phyloP scores from a whole-genome alignment of 345 rosid genomes.

The Eucalyptus decipiens region DNA sequence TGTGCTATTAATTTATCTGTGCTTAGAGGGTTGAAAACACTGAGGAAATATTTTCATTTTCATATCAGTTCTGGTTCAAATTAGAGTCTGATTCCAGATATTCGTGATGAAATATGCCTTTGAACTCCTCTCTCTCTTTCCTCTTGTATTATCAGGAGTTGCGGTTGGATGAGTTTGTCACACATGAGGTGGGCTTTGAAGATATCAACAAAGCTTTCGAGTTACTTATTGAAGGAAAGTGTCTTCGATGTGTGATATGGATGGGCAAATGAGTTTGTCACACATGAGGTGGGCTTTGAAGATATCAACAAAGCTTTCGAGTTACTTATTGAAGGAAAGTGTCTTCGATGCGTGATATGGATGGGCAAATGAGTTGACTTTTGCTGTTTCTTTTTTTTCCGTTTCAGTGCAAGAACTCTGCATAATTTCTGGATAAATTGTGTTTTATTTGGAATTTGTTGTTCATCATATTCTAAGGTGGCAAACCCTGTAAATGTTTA shows the following conservation, averaged over 20 bases:
- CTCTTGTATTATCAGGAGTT: conserved; percentile 29
- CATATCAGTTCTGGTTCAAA: background rate
- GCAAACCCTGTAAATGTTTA: background rate
- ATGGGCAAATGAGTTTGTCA: conserved; percentile 73
- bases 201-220: conserved; percentile 70
- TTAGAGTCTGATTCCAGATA: background rate
- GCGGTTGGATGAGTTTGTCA: conserved; percentile 59
- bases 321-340: no score
- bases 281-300: conserved; percentile 63
- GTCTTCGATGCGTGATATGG: no score
- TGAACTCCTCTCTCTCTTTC: background rate
- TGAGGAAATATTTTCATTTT: background rate
- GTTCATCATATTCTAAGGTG: background rate
- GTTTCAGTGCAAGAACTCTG: background rate
- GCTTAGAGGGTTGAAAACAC: background rate
- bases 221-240: no score
- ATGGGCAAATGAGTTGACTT: conserved; percentile 26
- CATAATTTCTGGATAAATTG: background rate
- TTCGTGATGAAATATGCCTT: background rate
- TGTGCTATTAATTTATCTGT: background rate
- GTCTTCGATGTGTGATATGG: conserved; percentile 70
- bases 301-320: conserved; percentile 70
- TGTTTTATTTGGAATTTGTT: background rate
- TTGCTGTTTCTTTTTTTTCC: background rate
- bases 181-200: conserved; percentile 63